Percentiles rank a stretch among this genome's conserved stretches.
These are phyloP conservation scores for Arthroderma uncinatum DNA, from an alignment of 2,329 filamentous ascomycete genomes.

Conservation along the genomic window DNA sequence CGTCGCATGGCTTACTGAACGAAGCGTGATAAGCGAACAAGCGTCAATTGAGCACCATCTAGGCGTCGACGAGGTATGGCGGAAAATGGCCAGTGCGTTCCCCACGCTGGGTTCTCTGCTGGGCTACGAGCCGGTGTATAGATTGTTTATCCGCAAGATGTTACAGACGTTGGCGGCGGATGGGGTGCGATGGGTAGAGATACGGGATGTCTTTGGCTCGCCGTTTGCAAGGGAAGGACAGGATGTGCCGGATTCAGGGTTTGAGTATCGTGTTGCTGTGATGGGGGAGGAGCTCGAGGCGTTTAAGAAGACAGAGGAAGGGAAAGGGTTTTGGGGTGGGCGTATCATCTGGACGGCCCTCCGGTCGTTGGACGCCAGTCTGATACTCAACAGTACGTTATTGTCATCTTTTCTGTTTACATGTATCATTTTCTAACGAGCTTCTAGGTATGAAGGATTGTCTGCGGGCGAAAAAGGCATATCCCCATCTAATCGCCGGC, in stretches of 20 bases:
- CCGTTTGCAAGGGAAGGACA: slow-evolving; percentile 55
- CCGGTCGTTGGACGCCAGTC: slow-evolving; percentile 39
- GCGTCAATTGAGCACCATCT: slow-evolving; percentile 73
- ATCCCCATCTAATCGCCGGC: slow-evolving; percentile 35
- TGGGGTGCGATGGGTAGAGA: slow-evolving; percentile 73
- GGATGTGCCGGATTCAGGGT: slow-evolving; percentile 57
- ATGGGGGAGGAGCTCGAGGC: slow-evolving; percentile 65
- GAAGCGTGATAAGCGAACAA: slow-evolving; percentile 58
- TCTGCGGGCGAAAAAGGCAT: slow-evolving; percentile 61
- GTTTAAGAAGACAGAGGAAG: slow-evolving; percentile 62
- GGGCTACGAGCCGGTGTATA: slow-evolving; percentile 83
- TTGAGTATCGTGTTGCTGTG: slow-evolving; percentile 57
- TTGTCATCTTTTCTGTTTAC: too few relatives aligned
- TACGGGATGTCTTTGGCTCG: slow-evolving; percentile 63
- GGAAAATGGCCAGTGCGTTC: slow-evolving; percentile 68
- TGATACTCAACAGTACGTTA: not conserved
- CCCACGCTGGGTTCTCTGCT: slow-evolving; percentile 61
- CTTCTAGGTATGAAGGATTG: slow-evolving; percentile 74
- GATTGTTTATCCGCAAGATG: slow-evolving; percentile 60
- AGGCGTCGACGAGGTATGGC: slow-evolving; percentile 74
- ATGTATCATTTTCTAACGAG: too few relatives aligned
- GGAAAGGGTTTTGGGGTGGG: slow-evolving; percentile 70
- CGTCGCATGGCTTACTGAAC: slow-evolving; percentile 61
- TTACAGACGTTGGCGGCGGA: slow-evolving; percentile 64
- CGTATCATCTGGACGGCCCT: slow-evolving; percentile 76